Evolutionary conservation across 2,329 filamentous ascomycete species (phyloP).

Genomic region (Cladosporium phlei): DNA sequence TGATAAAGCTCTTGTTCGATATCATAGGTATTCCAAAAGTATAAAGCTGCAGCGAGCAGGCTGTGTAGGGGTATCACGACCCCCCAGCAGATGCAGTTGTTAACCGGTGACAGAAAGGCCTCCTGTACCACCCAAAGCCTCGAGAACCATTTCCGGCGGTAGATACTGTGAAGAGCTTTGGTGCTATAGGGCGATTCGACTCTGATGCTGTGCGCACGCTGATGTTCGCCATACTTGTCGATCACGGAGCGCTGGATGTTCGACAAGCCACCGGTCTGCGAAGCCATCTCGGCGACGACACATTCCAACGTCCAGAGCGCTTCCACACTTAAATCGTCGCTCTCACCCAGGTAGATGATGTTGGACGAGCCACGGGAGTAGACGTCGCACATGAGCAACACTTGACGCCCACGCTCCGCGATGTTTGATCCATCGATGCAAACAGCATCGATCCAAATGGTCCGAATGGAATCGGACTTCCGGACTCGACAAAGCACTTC

Average conservation of each 20-base stretch:
- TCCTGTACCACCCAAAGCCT: not conserved
- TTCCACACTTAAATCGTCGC: not conserved
- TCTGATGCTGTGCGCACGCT: not conserved
- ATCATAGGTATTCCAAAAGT: too few species aligned
- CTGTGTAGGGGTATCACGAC: not conserved
- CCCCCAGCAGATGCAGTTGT: not conserved
- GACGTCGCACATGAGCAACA: conserved; percentile 14
- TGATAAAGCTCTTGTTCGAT: not conserved
- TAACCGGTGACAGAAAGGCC: not conserved
- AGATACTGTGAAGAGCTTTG: not conserved
- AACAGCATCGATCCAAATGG: conserved; percentile 18
- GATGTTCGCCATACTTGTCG: not conserved
- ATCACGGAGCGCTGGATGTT: not conserved
- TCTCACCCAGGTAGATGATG: not conserved
- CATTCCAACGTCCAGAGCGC: not conserved
- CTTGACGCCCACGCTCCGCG: conserved; percentile 16
- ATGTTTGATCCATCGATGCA: conserved; percentile 17
- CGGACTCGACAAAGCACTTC: not conserved
- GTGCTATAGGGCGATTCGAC: not conserved
- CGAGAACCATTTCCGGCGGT: not conserved
- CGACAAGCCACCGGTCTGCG: too few species aligned
- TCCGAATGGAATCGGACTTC: not conserved
- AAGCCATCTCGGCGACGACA: not conserved
- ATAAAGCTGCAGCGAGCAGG: not conserved
- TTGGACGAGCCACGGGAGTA: not conserved